Conservation (phyloP, 1,284 basidiomycete genomes). For the Naganishia cerealis region DNA sequence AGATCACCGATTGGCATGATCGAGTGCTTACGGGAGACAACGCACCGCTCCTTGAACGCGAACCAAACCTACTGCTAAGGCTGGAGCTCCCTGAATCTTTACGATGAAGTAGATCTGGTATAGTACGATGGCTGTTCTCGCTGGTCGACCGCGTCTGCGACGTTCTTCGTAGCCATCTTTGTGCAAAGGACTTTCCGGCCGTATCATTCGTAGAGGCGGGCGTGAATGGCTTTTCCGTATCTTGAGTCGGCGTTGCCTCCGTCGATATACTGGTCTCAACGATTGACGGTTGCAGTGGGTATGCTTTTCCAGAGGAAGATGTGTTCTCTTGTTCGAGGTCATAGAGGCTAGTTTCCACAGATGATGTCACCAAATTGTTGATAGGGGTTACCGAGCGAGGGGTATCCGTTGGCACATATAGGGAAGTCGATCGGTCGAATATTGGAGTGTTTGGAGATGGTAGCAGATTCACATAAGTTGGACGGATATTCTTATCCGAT, state of each 20-base stretch:
- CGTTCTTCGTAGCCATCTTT: background rate
- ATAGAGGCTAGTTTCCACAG: background rate
- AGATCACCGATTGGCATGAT: background rate
- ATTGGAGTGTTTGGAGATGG: background rate
- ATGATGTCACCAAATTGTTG: background rate
- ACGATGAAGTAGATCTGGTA: background rate
- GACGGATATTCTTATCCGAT: too few species aligned
- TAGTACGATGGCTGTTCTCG: background rate
- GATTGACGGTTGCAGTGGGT: background rate
- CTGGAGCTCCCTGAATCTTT: background rate
- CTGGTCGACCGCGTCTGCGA: background rate
- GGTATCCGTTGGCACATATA: background rate
- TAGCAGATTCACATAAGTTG: background rate
- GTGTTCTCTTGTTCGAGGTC: background rate
- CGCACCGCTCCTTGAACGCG: background rate
- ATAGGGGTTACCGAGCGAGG: conserved; percentile 3
- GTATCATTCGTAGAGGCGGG: background rate
- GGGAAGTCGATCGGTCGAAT: conserved; percentile 4
- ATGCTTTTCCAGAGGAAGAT: background rate
- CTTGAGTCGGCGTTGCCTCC: background rate
- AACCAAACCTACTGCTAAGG: background rate
- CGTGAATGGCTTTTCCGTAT: background rate
- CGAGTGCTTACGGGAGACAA: conserved; percentile 4
- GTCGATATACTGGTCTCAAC: background rate
- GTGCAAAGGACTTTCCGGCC: background rate